Evolutionary conservation across 805 yeast species (phyloP).

Genomic region (Candida namnaoensis): DNA sequence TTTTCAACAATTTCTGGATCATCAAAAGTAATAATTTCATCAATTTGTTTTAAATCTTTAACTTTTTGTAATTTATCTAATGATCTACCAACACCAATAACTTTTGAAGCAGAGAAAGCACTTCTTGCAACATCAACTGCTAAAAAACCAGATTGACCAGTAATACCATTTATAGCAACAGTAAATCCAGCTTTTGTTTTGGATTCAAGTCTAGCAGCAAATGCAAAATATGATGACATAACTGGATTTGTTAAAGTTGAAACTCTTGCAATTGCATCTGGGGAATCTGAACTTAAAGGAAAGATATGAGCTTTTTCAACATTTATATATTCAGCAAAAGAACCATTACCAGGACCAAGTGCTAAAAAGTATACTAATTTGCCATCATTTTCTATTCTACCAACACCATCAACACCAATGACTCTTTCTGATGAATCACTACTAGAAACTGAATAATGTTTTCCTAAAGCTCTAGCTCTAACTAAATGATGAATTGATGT

Average conservation of each 20-base stretch:
- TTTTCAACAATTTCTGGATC: not conserved
- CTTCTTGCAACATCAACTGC: constrained; percentile 4
- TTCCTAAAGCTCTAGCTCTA: constrained; percentile 2
- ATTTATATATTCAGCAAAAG: constrained; percentile 2
- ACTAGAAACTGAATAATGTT: constrained; percentile 1
- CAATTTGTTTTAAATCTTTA: not conserved
- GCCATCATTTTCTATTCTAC: not conserved
- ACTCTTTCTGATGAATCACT: not conserved
- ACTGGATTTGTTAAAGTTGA: constrained; percentile 4
- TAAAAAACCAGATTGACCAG: constrained; percentile 3
- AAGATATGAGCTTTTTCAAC: constrained; percentile 1
- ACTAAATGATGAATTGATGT: constrained; percentile 5
- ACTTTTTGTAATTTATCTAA: not conserved
- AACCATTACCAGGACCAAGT: constrained; percentile 1
- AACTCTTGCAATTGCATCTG: constrained; percentile 1
- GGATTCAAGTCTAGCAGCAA: constrained; percentile 1
- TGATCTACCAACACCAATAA: constrained; percentile 5
- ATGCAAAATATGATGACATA: constrained; percentile 5
- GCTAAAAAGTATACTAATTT: constrained; percentile 2
- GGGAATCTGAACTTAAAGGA: not conserved
- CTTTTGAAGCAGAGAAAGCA: not conserved
- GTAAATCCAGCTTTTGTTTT: not conserved
- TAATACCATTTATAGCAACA: constrained; percentile 4
- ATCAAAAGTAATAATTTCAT: not conserved
- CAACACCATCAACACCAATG: constrained; percentile 7